Evolutionary conservation across 1,284 basidiomycete species (phyloP).

Genomic region (Mycosarcoma maydis): DNA sequence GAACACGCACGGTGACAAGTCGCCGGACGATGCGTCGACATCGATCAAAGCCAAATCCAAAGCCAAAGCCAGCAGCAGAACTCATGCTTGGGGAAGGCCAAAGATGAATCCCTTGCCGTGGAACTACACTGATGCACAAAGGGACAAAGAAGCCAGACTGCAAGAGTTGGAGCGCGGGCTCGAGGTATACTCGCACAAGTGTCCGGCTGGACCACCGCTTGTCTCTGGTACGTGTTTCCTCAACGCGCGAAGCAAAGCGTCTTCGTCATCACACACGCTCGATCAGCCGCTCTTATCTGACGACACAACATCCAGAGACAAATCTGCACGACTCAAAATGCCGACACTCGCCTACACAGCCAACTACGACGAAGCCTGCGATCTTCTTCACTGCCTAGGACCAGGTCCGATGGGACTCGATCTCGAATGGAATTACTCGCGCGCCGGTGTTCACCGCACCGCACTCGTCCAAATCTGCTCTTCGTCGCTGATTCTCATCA

Average conservation of each 20-base stretch:
- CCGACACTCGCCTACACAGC: constrained; percentile 41
- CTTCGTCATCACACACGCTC: constrained; percentile 5
- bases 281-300: constrained; percentile 1
- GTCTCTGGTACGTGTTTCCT: constrained; percentile 14
- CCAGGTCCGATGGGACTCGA: constrained; percentile 50
- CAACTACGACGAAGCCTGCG: constrained; percentile 27
- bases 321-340: constrained; percentile 4
- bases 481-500: constrained; percentile 35
- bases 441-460: constrained; percentile 14
- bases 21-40: not conserved
- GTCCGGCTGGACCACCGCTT: constrained; percentile 17
- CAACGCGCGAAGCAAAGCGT: constrained; percentile 5
- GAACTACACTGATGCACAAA: constrained; percentile 5
- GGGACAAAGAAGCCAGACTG: constrained; percentile 14
- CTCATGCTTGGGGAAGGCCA: not conserved
- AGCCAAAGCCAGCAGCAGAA: not conserved
- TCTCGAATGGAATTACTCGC: constrained; percentile 53
- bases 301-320: not conserved
- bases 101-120: not conserved
- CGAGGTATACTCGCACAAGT: constrained; percentile 17
- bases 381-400: constrained; percentile 27
- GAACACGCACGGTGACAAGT: constrained; percentile 18
- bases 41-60: not conserved
- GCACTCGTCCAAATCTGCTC: constrained; percentile 52
- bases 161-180: constrained; percentile 27